Evolutionary conservation across 169 alveolate genomes (phyloP), one percentile per base, ranked within the genome.

Genomic region (Plasmodium sp.): DNA sequence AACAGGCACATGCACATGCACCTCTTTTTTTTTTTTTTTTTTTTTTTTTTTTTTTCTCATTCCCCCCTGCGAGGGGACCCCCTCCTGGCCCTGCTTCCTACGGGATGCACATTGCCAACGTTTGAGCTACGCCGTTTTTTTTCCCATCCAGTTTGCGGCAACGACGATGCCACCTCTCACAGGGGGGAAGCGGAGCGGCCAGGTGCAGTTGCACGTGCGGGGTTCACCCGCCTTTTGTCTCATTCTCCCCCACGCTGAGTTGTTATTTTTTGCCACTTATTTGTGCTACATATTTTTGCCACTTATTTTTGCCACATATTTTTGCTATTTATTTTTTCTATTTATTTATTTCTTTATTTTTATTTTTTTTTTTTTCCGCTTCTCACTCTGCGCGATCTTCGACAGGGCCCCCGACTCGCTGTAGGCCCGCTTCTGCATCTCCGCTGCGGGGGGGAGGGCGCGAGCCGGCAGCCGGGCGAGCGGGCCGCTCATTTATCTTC

Each of bases 371-470:
- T 48, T 14, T 67, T 43, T 74, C 81, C 56, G 41, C 9, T 31
- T 86, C 94, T 86, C 79, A 86, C 94, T 16, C 5, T 31, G 62
- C 80, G 54, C n/a, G 2, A 36, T 54, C 22, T 56, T 88, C 45
- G 86, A 48, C 73, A 56, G 41, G 45, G 71, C 94, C 67, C 80
- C 90, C 34, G 94, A 88, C 36, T 88, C 94, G 39, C 94, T 88
- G 72, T 88, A 88, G 48, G 94, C 88, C 51, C 94, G 77, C 43
- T 77, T 88, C 22, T 88, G 80, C 94, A 88, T 88, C 22, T 85
- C 45, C 58, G 18, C n/a, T 36, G 71, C 6, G 31, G 33, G 71
- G 71, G 36, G 62, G 62, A 1, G 62, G 62, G 62, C 22, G 9
- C 5, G 62, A 14, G 62, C 7, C 18, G 18, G 1, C 62, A 14